A percentile compares a stretch with the other conserved stretches of the same genome.
phyloP scores from a whole-genome alignment of 345 rosid genomes.

The Dimocarpus longan region DNA sequence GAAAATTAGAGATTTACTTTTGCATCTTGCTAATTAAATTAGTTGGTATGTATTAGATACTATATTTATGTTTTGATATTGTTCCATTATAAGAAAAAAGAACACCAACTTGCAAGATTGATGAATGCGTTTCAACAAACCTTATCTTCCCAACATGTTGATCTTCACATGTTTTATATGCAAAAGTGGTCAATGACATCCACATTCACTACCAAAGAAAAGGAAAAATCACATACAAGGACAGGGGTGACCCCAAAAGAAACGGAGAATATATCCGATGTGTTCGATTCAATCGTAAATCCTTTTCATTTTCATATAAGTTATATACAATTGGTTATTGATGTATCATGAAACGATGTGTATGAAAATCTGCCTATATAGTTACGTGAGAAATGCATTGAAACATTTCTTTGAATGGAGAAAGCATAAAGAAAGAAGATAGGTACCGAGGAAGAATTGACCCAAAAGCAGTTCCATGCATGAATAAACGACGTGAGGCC shows the following conservation, averaged over 20 bases:
- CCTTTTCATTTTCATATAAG: no score
- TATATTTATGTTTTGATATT: background rate
- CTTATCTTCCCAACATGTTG: background rate
- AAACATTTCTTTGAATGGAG: background rate
- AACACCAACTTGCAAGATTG: background rate
- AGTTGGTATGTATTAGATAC: background rate
- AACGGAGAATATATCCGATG: no score
- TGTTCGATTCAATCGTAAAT: no score
- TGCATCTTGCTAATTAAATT: no score
- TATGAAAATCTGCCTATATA: no score
- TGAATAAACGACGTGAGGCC: background rate
- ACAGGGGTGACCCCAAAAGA: no score
- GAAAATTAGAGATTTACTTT: no score
- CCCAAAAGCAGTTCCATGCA: background rate
- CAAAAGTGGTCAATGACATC: background rate
- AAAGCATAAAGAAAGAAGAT: background rate
- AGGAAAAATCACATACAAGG: background rate
- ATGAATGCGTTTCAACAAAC: background rate
- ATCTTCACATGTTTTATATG: background rate
- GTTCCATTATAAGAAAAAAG: background rate
- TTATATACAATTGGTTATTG: no score
- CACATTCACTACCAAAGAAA: background rate
- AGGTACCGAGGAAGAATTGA: background rate
- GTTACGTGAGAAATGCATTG: no score
- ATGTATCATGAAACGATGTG: no score